Conservation (phyloP, 1,139 yeast species). For the Yamadazyma epiphylla region DNA sequence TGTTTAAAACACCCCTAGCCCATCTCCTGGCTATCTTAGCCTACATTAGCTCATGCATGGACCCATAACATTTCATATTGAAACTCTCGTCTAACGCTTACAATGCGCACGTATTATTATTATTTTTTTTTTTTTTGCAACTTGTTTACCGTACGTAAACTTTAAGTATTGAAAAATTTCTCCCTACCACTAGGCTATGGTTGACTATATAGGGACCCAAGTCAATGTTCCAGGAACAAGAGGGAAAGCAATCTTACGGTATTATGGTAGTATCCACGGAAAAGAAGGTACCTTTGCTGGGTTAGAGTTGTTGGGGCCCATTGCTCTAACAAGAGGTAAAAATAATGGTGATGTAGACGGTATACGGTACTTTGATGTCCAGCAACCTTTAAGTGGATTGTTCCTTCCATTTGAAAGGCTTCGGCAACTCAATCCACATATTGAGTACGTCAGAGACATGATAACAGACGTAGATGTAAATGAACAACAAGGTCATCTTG, state of each 20-base stretch:
- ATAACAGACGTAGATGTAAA: conserved; percentile 7
- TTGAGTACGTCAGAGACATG: conserved; percentile 14
- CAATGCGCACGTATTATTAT: background rate
- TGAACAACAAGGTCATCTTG: background rate
- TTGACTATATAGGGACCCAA: conserved; percentile 28
- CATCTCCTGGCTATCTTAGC: no score
- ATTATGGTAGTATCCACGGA: conserved; percentile 70
- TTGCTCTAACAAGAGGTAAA: conserved; percentile 45
- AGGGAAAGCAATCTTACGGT: conserved; percentile 60
- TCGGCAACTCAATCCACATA: conserved; percentile 33
- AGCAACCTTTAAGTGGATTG: conserved; percentile 63
- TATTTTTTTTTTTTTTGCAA: background rate
- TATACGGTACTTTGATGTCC: conserved; percentile 45
- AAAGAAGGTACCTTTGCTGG: conserved; percentile 85
- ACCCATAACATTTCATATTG: no score
- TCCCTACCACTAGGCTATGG: conserved; percentile 3
- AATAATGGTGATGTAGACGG: conserved; percentile 45
- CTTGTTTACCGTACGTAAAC: background rate
- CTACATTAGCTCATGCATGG: no score
- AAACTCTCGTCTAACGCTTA: background rate
- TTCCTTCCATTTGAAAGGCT: conserved; percentile 70
- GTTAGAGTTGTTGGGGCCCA: conserved; percentile 67
- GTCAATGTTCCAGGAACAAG: conserved; percentile 45
- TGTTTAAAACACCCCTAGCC: no score
- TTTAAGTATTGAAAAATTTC: conserved; percentile 1